Evolutionary conservation across 495 filamentous ascomycete genomes (phyloP).

Genomic region (Penicillium desertorum): DNA sequence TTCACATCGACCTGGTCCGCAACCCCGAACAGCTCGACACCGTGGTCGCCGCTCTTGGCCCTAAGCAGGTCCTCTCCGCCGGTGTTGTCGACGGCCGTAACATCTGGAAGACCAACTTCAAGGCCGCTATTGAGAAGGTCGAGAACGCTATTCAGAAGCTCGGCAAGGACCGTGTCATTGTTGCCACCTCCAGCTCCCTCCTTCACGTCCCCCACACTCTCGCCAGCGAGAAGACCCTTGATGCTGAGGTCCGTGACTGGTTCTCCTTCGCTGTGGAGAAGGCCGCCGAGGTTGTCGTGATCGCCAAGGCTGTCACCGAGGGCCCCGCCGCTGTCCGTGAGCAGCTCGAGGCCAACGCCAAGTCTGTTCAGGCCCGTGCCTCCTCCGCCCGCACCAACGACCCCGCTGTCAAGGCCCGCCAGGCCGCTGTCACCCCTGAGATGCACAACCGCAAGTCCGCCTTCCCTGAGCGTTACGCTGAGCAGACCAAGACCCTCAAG

Average conservation of each 20-base stretch:
- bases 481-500: constrained; percentile 83
- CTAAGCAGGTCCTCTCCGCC: constrained; percentile 82
- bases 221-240: constrained; percentile 94
- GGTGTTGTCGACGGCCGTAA: constrained; percentile 98
- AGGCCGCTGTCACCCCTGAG: constrained; percentile 75
- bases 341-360: constrained; percentile 91
- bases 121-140: constrained; percentile 82
- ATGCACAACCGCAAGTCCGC: constrained; percentile 89
- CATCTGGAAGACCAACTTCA: constrained; percentile 99
- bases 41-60: constrained; percentile 71
- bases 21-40: constrained; percentile 93
- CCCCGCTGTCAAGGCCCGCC: constrained; percentile 91
- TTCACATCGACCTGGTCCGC: constrained; percentile 95
- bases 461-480: constrained; percentile 77
- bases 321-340: constrained; percentile 81
- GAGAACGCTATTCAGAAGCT: constrained; percentile 89
- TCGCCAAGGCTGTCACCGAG: constrained; percentile 93
- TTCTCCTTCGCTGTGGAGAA: constrained; percentile 98
- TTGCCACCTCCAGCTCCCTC: constrained; percentile 93
- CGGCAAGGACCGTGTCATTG: constrained; percentile 92
- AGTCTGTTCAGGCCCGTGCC: constrained; percentile 82
- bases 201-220: constrained; percentile 98
- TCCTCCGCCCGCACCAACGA: constrained; percentile 94
- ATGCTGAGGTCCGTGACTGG: constrained; percentile 90
- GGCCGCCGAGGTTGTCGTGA: constrained; percentile 81